Evolutionary conservation across 2,329 filamentous ascomycete species (phyloP), one percentile per base, ranked within the genome.

Genomic region (Endoconidiophora polonica): DNA sequence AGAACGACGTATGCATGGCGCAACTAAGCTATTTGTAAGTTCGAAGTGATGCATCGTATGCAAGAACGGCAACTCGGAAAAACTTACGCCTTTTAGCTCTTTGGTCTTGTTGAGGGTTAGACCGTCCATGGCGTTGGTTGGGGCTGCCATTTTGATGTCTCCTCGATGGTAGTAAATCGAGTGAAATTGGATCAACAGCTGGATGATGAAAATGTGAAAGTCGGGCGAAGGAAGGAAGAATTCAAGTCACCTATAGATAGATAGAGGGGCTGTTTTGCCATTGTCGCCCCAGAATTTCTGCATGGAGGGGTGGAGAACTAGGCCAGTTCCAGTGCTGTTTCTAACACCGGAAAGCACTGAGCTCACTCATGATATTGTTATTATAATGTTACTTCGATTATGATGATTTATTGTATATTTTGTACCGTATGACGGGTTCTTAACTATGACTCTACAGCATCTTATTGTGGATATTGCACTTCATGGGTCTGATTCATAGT

Each of bases 41-140:
- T 33, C 7, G 18, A 10, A 24, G 9, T n/a, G 9, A 23, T 6
- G 18, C 14, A 33, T 45, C 43, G 12, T 29, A 14, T 22, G 16
- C 43, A 24, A n/a, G 4, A 2, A 26, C 23, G 20, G 14, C 43
- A 36, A 26, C 3, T 6, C 26, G 39, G 18, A 9, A 55, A 47
- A 55, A 65, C 69, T 50, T 65, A 70, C 71, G 54, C 73, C 73
- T 63, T 75, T 77, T 59, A 77, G 65, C 64, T 77, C 73, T 63
- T 77, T 77, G 52, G 72, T 76, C 62, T 76, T 76, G 62, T 72
- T 76, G 57, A 75, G 66, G 53, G 66, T 64, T 52, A 73, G 63
- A 55, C 62, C 64, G 61, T 73, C 71, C 62, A 74, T 65, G 60
- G 70, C 70, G 61, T 72, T 65, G 23, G 49, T 46, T 16, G 52